phyloP scores from a whole-genome alignment of 805 yeast species.

The Schizosaccharomyces japonicus region DNA sequence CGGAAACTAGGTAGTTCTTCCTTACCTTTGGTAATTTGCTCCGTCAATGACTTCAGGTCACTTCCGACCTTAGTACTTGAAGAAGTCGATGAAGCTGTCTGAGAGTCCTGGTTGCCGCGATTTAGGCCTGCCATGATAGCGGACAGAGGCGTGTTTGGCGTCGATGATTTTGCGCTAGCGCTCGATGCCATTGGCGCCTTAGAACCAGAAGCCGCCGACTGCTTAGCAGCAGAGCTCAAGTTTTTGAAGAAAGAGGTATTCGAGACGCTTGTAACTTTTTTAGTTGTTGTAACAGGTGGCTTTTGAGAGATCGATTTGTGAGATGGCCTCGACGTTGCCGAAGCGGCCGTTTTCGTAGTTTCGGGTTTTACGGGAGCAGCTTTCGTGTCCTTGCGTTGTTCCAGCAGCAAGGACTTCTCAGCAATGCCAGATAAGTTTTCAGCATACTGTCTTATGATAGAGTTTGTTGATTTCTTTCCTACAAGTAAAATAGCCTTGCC shows the following conservation, averaged over 20 bases:
- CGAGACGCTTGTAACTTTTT: background rate
- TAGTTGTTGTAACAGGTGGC: too few relatives aligned
- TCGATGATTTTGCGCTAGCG: background rate
- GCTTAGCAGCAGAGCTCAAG: background rate
- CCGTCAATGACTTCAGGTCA: too few relatives aligned
- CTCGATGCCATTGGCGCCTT: background rate
- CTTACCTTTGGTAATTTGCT: background rate
- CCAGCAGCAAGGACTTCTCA: background rate
- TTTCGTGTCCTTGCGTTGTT: background rate
- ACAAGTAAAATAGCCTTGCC: background rate
- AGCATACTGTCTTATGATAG: background rate
- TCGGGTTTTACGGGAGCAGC: background rate
- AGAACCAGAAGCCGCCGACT: background rate
- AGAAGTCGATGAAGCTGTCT: background rate
- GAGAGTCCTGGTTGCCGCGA: background rate
- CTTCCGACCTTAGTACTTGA: too few relatives aligned
- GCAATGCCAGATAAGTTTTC: background rate
- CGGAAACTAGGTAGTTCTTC: background rate
- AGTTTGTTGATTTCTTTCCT: background rate
- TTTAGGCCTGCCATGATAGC: background rate
- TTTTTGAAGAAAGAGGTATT: slow-evolving; percentile 1
- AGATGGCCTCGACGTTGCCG: too few relatives aligned
- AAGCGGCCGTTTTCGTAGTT: background rate
- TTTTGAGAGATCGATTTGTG: background rate
- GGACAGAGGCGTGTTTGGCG: background rate